Evolutionary conservation across 306 rosid genomes (phyloP).

Genomic region (Ochetophila trinervis): DNA sequence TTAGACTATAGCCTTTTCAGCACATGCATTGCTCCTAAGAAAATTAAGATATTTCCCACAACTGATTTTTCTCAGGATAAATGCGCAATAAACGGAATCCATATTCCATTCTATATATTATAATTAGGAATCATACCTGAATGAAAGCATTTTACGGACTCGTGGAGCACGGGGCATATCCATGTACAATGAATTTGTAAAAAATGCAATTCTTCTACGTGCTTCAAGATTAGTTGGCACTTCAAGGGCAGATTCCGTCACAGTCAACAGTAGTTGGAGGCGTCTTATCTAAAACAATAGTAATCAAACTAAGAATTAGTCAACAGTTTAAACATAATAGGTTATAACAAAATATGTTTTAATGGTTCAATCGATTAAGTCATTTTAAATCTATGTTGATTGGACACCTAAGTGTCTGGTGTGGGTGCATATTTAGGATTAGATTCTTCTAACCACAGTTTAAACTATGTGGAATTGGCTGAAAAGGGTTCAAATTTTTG

Average conservation of each 20-base stretch:
- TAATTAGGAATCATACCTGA: conserved; percentile 51
- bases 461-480: no score
- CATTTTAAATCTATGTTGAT: conserved; percentile 1
- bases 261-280: conserved; percentile 75
- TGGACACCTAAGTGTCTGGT: no score
- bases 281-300: conserved; percentile 68
- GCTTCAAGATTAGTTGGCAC: conserved; percentile 97
- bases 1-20: neutral
- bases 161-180: conserved; percentile 98
- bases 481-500: no score
- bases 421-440: no score
- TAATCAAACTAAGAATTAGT: conserved; percentile 15
- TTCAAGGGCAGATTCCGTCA: conserved; percentile 81
- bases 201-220: conserved; percentile 89
- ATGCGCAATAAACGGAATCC: conserved; percentile 5
- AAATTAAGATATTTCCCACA: neutral
- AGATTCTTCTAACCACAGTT: no score
- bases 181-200: conserved; percentile 93
- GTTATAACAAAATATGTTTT: neutral
- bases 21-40: conserved; percentile 15
- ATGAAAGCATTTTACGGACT: conserved; percentile 96
- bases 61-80: conserved; percentile 12
- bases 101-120: conserved; percentile 16
- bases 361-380: neutral
- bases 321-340: neutral